Evolutionary conservation across 2,329 filamentous ascomycete genomes (phyloP), one percentile per base, ranked within the genome.

Genomic region (Fusarium nygamai): DNA sequence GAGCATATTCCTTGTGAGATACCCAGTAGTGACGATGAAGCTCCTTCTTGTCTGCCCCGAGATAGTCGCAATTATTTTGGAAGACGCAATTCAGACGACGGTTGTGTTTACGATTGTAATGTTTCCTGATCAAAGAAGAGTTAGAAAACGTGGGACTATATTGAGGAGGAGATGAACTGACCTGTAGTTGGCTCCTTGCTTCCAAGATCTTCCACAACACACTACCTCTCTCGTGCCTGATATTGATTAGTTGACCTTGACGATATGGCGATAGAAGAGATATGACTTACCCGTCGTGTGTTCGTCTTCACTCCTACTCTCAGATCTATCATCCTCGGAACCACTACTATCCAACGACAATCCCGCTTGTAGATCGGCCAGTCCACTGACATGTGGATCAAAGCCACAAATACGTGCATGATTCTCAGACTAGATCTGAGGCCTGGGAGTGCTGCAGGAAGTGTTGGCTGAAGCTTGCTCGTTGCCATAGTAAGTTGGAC

Each of bases 21-120:
- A 54, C 48, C 71, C 69, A 68, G 10, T 69, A 73, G n/a, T 77
- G 75, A 8, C 75, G 71, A 24, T 54, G 0, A 1, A 69, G 54
- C 11, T 58, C 64, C 12, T 50, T 77, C 1, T 46, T 64, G 4
- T 67, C 51, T 1, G 63, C 47, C 8, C 27, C 38, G 2, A 13
- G 4, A 17, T 20, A 17, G 3, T 5, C 0, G 19, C 75, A 77
- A 6, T 9, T 6, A 1, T 61, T 17, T 4, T 31, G 16, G 4
- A 51, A 67, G 16, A 43, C 6, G 29, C 75, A 77, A 8, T 3
- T n/a, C 14, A 60, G 48, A 8, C 71, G 44, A 4, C 29, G 69
- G 1, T 57, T 41, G 7, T 77, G 75, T 6, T 22, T 46, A 1
- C 50, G 27, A 8, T 66, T 47, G 48, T 34, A 17, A 17, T 78